A percentile compares a stretch with the other conserved stretches of the same genome.
Evolutionary conservation across 495 filamentous ascomycete species (phyloP).

Genomic region (Ramalina intermedia): DNA sequence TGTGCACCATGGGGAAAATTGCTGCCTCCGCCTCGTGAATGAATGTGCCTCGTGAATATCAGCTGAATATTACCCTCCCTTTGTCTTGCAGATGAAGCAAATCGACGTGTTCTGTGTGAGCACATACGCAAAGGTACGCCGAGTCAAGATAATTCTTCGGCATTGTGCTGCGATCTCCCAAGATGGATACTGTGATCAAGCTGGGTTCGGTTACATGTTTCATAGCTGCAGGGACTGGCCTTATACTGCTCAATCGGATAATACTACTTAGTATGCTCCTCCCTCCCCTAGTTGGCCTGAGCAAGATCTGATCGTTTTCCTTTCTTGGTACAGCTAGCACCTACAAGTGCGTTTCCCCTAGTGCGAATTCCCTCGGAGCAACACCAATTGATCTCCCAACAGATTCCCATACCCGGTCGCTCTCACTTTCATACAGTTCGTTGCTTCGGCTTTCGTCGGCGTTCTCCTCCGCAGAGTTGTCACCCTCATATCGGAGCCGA

Average conservation of each 20-base stretch:
- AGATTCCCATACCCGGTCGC: constrained; percentile 11
- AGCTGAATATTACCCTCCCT: no score
- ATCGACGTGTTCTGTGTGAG: no score
- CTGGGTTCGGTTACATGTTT: neutral
- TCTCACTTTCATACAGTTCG: neutral
- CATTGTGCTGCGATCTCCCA: no score
- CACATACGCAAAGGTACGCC: no score
- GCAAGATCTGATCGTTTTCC: neutral
- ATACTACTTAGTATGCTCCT: neutral
- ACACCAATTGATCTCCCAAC: neutral
- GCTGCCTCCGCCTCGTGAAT: no score
- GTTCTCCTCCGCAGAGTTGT: neutral
- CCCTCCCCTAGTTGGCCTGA: neutral
- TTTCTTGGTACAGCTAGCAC: neutral
- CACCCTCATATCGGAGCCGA: neutral
- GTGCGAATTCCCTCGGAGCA: neutral
- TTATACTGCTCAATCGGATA: neutral
- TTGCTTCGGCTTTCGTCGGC: neutral
- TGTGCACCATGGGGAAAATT: no score
- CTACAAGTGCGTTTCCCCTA: constrained; percentile 4
- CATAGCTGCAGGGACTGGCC: constrained; percentile 1
- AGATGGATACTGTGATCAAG: neutral
- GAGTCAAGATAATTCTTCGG: no score
- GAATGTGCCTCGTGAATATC: no score
- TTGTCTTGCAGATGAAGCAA: no score